Conservation (phyloP, 2,329 filamentous ascomycete genomes). For the Fusarium sublunatum region DNA sequence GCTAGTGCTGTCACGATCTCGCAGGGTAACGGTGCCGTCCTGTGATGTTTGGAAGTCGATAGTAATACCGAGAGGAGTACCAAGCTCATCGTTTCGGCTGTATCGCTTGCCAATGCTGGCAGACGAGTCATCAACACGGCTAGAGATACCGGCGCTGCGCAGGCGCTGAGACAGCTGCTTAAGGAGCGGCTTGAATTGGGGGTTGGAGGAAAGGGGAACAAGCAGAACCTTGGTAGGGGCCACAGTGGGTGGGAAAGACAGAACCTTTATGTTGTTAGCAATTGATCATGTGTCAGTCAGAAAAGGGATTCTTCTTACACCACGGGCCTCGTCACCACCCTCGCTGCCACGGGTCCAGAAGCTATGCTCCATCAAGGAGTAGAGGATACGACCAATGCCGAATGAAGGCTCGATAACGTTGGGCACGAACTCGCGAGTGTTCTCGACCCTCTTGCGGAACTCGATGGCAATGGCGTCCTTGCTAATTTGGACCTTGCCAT, state of each 20-base stretch:
- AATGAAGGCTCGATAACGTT: constrained; percentile 99
- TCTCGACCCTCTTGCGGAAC: constrained; percentile 83
- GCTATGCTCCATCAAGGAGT: constrained; percentile 91
- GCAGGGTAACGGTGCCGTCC: constrained; percentile 85
- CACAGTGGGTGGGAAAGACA: constrained; percentile 70
- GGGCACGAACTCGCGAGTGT: constrained; percentile 89
- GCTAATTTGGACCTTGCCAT: constrained; percentile 81
- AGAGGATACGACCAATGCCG: constrained; percentile 94
- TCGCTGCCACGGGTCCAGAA: constrained; percentile 85
- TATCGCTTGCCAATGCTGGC: constrained; percentile 96
- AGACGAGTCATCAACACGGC: constrained; percentile 87
- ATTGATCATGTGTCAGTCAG: neutral
- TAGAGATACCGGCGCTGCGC: constrained; percentile 80
- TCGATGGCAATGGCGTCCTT: constrained; percentile 86
- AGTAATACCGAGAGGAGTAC: constrained; percentile 92
- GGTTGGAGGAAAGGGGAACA: constrained; percentile 85
- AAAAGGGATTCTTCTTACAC: constrained; percentile 73
- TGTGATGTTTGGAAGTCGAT: constrained; percentile 96
- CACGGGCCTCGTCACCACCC: constrained; percentile 78
- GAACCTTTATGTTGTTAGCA: constrained; percentile 55
- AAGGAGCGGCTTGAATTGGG: constrained; percentile 82
- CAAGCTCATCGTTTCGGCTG: constrained; percentile 93
- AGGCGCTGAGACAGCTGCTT: constrained; percentile 79
- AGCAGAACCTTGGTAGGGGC: constrained; percentile 97
- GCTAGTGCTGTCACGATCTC: constrained; percentile 89